A percentile compares a stretch with the other conserved stretches of the same genome.
Evolutionary conservation across 108 stramenopile genomes (phyloP).

Genomic region (Cyclotella choctawhatcheeana): DNA sequence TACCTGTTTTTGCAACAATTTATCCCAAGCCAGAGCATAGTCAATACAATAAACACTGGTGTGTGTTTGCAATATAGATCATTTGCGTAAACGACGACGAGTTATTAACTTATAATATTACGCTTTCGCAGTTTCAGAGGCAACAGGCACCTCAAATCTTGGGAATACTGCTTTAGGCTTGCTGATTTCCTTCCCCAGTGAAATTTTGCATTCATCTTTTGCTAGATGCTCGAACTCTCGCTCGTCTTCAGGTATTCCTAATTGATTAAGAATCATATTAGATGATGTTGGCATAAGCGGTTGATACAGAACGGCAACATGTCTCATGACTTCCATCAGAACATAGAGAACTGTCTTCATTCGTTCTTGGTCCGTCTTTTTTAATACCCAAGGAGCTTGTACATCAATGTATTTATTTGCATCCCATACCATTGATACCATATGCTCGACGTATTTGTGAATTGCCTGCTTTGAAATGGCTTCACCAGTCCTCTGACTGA

Average conservation of each 20-base stretch:
- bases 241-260: constrained; percentile 81
- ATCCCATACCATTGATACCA: constrained; percentile 86
- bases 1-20: too few species aligned
- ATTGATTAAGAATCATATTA: constrained; percentile 82
- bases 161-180: constrained; percentile 82
- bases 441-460: constrained; percentile 80
- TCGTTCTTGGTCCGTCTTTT: constrained; percentile 85
- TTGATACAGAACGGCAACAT: constrained; percentile 88
- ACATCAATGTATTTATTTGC: constrained; percentile 92
- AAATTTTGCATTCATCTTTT: constrained; percentile 55
- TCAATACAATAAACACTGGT: too few species aligned
- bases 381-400: constrained; percentile 92
- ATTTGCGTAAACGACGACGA: too few species aligned
- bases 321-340: constrained; percentile 90
- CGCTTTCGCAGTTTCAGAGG: constrained; percentile 1
- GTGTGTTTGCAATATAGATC: too few species aligned
- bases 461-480: constrained; percentile 77
- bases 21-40: too few species aligned
- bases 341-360: constrained; percentile 90
- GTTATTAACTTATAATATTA: too few species aligned
- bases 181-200: constrained; percentile 57
- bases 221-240: constrained; percentile 76
- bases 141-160: constrained; percentile 78
- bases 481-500: constrained; percentile 54
- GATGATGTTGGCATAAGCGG: constrained; percentile 92